Conservation (phyloP, 2,329 filamentous ascomycete species). For the Neospermospora avenae region DNA sequence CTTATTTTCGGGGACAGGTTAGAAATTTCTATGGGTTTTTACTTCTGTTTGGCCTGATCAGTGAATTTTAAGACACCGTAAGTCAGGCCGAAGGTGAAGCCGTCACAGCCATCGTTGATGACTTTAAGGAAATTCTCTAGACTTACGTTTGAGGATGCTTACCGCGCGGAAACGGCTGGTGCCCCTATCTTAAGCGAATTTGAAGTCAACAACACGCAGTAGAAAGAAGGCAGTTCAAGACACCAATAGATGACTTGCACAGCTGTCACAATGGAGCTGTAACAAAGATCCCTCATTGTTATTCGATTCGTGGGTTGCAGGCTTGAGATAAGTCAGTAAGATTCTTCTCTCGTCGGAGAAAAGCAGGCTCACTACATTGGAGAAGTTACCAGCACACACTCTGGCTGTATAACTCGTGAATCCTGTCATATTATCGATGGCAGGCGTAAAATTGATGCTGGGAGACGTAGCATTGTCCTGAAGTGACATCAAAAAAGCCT, state of each 20-base stretch:
- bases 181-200: conserved; percentile 5
- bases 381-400: conserved; percentile 19
- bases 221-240: conserved; percentile 35
- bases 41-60: too few species aligned
- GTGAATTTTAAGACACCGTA: too few species aligned
- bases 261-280: too few species aligned
- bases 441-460: conserved; percentile 19
- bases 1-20: too few species aligned
- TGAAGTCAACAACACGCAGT: conserved; percentile 32
- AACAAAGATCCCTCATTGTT: conserved; percentile 29
- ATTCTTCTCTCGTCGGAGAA: background rate
- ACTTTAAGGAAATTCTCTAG: too few species aligned
- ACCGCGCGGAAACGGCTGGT: too few species aligned
- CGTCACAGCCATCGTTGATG: too few species aligned
- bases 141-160: too few species aligned
- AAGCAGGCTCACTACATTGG: conserved; percentile 7
- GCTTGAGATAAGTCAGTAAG: conserved; percentile 15
- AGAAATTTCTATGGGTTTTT: too few species aligned
- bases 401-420: conserved; percentile 22
- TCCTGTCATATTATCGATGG: conserved; percentile 19
- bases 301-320: conserved; percentile 31
- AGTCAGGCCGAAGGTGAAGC: too few species aligned
- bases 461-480: conserved; percentile 13
- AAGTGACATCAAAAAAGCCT: conserved; percentile 19
- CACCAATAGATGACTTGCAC: too few species aligned